phyloP scores from a whole-genome alignment of 345 rosid genomes.

The Gossypium anomalum region DNA sequence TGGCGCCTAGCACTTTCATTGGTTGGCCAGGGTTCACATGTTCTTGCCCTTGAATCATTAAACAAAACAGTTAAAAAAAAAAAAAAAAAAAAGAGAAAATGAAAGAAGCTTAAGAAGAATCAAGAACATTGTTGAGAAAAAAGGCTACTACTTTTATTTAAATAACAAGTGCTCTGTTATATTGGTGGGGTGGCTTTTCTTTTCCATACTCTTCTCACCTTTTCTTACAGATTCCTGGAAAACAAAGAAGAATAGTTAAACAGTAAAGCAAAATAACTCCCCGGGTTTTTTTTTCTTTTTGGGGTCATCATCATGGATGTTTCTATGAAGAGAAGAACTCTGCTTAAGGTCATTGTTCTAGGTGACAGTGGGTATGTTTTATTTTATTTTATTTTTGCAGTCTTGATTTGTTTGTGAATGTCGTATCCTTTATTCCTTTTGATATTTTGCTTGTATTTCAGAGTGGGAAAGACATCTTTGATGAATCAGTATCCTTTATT shows the following conservation, averaged over 20 bases:
- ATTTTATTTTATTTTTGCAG: too few species aligned
- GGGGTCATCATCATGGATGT: slow-evolving; percentile 29
- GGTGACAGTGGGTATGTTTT: slow-evolving; percentile 76
- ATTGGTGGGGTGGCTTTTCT: neutral
- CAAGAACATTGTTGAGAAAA: slow-evolving; percentile 26
- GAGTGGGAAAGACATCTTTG: neutral
- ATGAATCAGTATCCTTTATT: slow-evolving; percentile 2
- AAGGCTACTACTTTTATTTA: neutral
- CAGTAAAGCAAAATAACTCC: neutral
- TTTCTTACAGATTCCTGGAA: neutral
- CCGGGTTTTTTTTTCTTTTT: neutral
- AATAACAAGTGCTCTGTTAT: neutral
- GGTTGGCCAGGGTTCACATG: slow-evolving; percentile 39
- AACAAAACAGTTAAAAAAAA: neutral
- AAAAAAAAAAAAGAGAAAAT: neutral
- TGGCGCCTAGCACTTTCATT: slow-evolving; percentile 15
- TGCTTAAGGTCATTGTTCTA: slow-evolving; percentile 83
- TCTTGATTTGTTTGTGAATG: too few species aligned
- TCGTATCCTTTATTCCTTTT: neutral
- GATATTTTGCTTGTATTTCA: neutral
- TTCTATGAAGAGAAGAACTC: slow-evolving; percentile 51
- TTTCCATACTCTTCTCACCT: neutral
- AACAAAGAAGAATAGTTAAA: neutral
- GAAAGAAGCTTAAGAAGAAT: slow-evolving; percentile 20
- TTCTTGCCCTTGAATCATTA: slow-evolving; percentile 13